phyloP scores from a whole-genome alignment of 768 basidiomycete genomes.

The Rhodotorula graminis region DNA sequence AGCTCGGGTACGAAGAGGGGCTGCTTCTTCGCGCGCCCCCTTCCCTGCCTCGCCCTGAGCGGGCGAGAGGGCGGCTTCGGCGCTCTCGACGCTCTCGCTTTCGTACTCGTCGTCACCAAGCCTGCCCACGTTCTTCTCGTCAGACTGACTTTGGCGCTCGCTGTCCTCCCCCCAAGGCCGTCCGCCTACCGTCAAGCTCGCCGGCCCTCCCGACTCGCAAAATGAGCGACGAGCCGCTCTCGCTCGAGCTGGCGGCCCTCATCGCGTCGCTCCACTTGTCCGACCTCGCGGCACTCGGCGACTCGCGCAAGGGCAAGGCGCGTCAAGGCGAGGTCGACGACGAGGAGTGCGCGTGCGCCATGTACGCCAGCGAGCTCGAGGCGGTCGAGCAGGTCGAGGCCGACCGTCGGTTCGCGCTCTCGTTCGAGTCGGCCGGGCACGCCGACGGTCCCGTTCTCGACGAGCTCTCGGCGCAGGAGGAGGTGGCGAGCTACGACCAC shows the following conservation, averaged over 20 bases:
- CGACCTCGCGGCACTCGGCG: not conserved
- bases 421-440: not conserved
- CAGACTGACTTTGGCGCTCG: no score
- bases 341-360: not conserved
- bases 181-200: no score
- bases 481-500: not conserved
- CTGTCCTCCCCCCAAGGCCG: no score
- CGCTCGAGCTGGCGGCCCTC: not conserved
- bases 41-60: no score
- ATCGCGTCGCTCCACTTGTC: not conserved
- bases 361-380: slow-evolving; percentile 3
- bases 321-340: not conserved
- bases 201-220: no score
- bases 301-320: slow-evolving; percentile 2
- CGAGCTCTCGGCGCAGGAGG: not conserved
- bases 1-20: no score
- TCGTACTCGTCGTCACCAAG: no score
- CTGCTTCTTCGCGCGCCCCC: no score
- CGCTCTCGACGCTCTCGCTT: no score
- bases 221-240: not conserved
- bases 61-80: no score
- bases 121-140: no score
- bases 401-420: not conserved
- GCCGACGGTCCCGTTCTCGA: not conserved
- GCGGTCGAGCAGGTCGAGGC: not conserved